These are phyloP conservation scores for Penicillium griseofulvum DNA, from an alignment of 2,329 filamentous ascomycete species.

Conservation along the genomic window DNA sequence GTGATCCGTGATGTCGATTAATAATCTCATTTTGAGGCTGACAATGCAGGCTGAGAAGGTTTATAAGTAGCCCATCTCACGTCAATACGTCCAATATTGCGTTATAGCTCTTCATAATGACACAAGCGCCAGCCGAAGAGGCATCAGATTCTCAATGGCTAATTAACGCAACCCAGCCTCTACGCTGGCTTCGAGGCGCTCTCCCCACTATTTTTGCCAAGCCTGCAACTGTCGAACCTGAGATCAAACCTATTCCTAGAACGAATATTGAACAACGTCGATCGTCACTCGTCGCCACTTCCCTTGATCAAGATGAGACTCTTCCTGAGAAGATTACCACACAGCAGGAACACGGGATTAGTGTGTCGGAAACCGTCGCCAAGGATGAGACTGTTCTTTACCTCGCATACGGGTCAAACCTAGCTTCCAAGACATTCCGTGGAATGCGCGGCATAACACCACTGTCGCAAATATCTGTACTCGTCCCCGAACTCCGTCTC, in stretches of 20 bases:
- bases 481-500: conserved; percentile 72
- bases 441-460: conserved; percentile 76
- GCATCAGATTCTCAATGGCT: conserved; percentile 4
- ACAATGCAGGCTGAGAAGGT: neutral
- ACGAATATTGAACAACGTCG: conserved; percentile 17
- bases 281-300: conserved; percentile 11
- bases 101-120: conserved; percentile 11
- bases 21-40: conserved; percentile 14
- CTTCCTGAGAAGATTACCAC: conserved; percentile 17
- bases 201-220: neutral
- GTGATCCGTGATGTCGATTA: conserved; percentile 13
- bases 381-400: conserved; percentile 63
- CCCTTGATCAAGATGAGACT: conserved; percentile 19
- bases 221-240: neutral
- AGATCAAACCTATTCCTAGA: conserved; percentile 11
- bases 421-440: conserved; percentile 75
- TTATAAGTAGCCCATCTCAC: neutral
- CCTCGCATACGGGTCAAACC: conserved; percentile 89
- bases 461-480: conserved; percentile 75
- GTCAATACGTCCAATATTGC: neutral
- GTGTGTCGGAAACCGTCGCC: conserved; percentile 3
- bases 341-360: conserved; percentile 15
- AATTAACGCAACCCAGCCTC: conserved; percentile 17
- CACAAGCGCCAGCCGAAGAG: neutral
- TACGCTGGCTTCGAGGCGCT: conserved; percentile 13